phyloP scores from a whole-genome alignment of 169 alveolate species.

The Babesia gibsoni region DNA sequence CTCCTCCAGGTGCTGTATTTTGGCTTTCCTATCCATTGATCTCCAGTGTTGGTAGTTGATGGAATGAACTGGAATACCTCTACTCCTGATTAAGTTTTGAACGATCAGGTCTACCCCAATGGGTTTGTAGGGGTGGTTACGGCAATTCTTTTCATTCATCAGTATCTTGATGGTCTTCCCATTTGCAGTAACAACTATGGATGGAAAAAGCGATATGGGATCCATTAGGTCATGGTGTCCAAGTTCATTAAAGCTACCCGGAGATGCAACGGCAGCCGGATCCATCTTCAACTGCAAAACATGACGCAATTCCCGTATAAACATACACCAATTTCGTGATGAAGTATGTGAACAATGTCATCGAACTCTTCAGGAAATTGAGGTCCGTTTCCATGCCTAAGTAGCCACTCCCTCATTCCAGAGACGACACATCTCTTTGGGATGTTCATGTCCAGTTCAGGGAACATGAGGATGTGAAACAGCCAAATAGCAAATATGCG shows the following conservation, averaged over 20 bases:
- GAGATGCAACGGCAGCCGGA: neutral
- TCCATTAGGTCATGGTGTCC: neutral
- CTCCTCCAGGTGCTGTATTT: neutral
- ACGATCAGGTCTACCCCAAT: conserved; percentile 17
- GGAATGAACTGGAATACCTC: conserved; percentile 9
- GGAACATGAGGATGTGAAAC: conserved; percentile 66
- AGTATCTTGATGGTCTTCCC: neutral
- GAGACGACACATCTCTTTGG: conserved; percentile 65
- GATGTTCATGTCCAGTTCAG: conserved; percentile 59
- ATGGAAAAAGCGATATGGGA: neutral
- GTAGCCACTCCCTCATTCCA: conserved; percentile 60
- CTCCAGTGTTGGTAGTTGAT: conserved; percentile 31
- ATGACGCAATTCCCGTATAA: neutral
- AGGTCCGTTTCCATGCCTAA: conserved; percentile 42
- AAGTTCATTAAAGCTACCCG: neutral
- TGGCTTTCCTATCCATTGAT: neutral
- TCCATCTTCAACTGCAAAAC: neutral
- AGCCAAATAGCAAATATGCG: conserved; percentile 73
- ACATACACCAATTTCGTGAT: conserved; percentile 4
- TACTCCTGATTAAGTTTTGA: neutral
- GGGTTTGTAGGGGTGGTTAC: conserved; percentile 1
- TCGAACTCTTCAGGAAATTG: conserved; percentile 23
- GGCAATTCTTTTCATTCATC: conserved; percentile 10
- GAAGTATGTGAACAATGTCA: conserved; percentile 21
- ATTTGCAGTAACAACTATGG: neutral